Evolutionary conservation across 495 filamentous ascomycete species (phyloP), one percentile per base, ranked within the genome.

Genomic region (Podospora appendiculata): DNA sequence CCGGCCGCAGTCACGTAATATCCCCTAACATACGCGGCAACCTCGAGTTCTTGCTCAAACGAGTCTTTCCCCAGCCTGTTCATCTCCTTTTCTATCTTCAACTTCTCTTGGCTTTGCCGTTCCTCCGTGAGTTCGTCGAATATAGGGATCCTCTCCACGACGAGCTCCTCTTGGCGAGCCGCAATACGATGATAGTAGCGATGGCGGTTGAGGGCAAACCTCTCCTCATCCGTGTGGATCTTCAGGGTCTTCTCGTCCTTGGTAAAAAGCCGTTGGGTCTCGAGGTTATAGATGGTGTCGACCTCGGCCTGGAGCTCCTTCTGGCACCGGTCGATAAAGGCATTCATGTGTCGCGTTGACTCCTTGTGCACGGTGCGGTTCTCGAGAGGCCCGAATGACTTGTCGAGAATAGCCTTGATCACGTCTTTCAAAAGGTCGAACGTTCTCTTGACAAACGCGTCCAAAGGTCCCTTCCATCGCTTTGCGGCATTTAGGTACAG

Each of bases 1-100:
- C 68, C 57, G 1, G 71, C 71, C 1, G 77, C 74, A 4, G 72
- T 76, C 17, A 71, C 63, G 42, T 81, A 81, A 54, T 81, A 80
- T 0, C 73, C 78, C 0, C 77, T 57, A 11, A 80, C 71, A 43
- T 75, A 78, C 0, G 73, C 69, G 0, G 72, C 72, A 9, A 80
- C 71, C 11, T 62, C 61, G 1, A 81, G 58, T 47, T 81, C 78
- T 0, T 60, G 58, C 8, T 71, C 64, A 47, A 70, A 79, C 4
- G 66, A 62, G 58, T 81, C 78, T 6, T 64, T 64, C 1, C 66
- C 66, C 32, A 79, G 56, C 32, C 68, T 59, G 4, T 58, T 55
- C 6, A 72, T 54, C 2, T 74, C 51, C 33, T 63, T 60, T 25
- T 47, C 41, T 51, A 61, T 61, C 10, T 47, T 49, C 2, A 41